Conservation (phyloP, 345 rosid species). For the Citrus unshiu region DNA sequence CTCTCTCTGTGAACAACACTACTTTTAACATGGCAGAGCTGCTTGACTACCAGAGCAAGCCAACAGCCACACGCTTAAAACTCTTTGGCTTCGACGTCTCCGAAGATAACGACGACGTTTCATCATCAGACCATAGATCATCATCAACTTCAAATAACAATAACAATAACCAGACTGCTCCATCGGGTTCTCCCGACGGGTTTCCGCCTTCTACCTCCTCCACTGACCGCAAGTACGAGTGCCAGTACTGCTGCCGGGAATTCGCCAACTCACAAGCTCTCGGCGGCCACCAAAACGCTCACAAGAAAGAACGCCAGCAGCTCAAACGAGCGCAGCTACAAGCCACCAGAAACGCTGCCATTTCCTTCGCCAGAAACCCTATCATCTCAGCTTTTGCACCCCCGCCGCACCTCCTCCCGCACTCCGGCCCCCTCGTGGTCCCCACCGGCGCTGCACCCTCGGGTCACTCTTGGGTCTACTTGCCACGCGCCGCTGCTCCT, state of each 20-base stretch:
- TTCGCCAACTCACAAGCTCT: slow-evolving; percentile 81
- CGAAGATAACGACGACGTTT: slow-evolving; percentile 54
- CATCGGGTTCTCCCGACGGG: slow-evolving; percentile 31
- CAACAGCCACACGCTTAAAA: slow-evolving; percentile 49
- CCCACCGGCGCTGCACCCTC: slow-evolving; percentile 27
- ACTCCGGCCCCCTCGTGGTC: slow-evolving; percentile 37
- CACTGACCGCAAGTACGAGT: slow-evolving; percentile 71
- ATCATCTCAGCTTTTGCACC: slow-evolving; percentile 86
- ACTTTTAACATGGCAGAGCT: slow-evolving; percentile 46
- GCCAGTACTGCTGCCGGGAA: slow-evolving; percentile 73
- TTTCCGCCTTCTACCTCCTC: slow-evolving; percentile 17
- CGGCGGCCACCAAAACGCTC: slow-evolving; percentile 88
- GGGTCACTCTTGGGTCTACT: slow-evolving; percentile 75
- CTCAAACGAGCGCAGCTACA: slow-evolving; percentile 73
- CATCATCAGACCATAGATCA: slow-evolving; percentile 11
- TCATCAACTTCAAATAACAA: background rate
- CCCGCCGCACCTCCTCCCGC: slow-evolving; percentile 71
- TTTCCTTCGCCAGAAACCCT: slow-evolving; percentile 67
- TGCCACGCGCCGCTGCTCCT: slow-evolving; percentile 61
- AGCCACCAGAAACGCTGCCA: slow-evolving; percentile 58
- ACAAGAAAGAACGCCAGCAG: slow-evolving; percentile 80
- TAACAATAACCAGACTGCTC: background rate
- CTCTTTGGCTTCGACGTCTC: slow-evolving; percentile 86
- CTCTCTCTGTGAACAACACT: background rate
- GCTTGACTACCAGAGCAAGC: slow-evolving; percentile 36